phyloP scores from a whole-genome alignment of 225 moss, liverwort and hornwort genomes.

The Polytrichum formosum region DNA sequence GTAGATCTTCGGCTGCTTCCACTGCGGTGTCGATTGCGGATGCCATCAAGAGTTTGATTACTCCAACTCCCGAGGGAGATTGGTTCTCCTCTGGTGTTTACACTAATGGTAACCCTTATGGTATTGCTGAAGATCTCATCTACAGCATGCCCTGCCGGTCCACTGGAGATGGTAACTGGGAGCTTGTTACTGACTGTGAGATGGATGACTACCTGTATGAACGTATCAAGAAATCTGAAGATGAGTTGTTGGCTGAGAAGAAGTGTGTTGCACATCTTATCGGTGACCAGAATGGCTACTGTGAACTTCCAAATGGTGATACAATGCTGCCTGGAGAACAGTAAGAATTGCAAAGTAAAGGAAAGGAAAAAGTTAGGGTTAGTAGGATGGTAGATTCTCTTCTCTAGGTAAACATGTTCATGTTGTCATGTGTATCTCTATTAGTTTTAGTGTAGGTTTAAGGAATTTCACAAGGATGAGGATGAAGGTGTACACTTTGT shows the following conservation, averaged over 20 bases:
- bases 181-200: slow-evolving; percentile 59
- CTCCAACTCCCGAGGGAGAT: slow-evolving; percentile 78
- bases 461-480: too few relatives aligned
- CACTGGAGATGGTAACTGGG: slow-evolving; percentile 80
- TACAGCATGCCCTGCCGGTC: slow-evolving; percentile 96
- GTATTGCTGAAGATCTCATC: slow-evolving; percentile 80
- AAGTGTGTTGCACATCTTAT: slow-evolving; percentile 86
- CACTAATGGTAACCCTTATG: slow-evolving; percentile 75
- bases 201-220: slow-evolving; percentile 69
- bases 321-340: slow-evolving; percentile 72
- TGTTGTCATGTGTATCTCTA: not conserved
- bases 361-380: not conserved
- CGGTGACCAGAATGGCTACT: slow-evolving; percentile 58
- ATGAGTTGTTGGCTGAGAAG: slow-evolving; percentile 81
- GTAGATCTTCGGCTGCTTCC: slow-evolving; percentile 90
- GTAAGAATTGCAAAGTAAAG: not conserved
- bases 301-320: slow-evolving; percentile 59
- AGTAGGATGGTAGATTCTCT: not conserved
- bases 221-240: slow-evolving; percentile 81
- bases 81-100: slow-evolving; percentile 97
- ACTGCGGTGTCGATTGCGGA: slow-evolving; percentile 93
- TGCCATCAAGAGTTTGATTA: slow-evolving; percentile 80
- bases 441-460: slow-evolving; percentile 3
- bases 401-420: not conserved
- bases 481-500: too few relatives aligned